Evolutionary conservation across 805 yeast species (phyloP).

Genomic region (Candida schatavii): DNA sequence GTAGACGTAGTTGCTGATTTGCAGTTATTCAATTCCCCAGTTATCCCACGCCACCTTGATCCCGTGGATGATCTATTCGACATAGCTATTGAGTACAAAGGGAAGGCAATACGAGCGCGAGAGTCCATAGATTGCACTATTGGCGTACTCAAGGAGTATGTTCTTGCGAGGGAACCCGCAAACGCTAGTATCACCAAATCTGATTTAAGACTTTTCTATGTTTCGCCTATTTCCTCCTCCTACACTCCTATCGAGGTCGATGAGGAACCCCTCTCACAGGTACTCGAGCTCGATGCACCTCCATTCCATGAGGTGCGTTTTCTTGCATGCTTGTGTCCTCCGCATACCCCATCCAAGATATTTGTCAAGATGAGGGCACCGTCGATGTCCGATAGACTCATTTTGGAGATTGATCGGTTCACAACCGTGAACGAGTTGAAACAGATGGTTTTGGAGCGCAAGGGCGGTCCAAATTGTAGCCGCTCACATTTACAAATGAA

Average conservation of each 20-base stretch:
- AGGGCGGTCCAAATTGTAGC: background rate
- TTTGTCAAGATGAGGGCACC: background rate
- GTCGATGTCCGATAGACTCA: slow-evolving; percentile 3
- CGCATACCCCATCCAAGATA: background rate
- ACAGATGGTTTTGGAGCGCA: slow-evolving; percentile 15
- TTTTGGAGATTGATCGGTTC: slow-evolving; percentile 19
- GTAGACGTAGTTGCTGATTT: slow-evolving; percentile 23
- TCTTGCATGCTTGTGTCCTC: slow-evolving; percentile 2
- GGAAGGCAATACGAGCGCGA: slow-evolving; percentile 10
- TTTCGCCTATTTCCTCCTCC: background rate
- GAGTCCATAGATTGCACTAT: slow-evolving; percentile 21
- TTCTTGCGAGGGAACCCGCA: slow-evolving; percentile 9
- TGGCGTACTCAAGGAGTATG: slow-evolving; percentile 15
- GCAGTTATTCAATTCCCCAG: slow-evolving; percentile 15
- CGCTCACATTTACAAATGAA: background rate
- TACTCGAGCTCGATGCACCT: slow-evolving; percentile 24
- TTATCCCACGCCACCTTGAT: slow-evolving; percentile 18
- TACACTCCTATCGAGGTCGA: slow-evolving; percentile 7
- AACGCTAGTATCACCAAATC: background rate
- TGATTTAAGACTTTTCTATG: background rate
- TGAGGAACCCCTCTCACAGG: slow-evolving; percentile 6
- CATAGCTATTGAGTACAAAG: slow-evolving; percentile 15
- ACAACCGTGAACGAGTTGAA: slow-evolving; percentile 22
- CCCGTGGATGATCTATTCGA: slow-evolving; percentile 26
- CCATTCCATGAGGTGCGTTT: slow-evolving; percentile 14